Base-by-base conservation (phyloP, 192 early-diverging fungal species). In the Chytriomyces confervae region DNA sequence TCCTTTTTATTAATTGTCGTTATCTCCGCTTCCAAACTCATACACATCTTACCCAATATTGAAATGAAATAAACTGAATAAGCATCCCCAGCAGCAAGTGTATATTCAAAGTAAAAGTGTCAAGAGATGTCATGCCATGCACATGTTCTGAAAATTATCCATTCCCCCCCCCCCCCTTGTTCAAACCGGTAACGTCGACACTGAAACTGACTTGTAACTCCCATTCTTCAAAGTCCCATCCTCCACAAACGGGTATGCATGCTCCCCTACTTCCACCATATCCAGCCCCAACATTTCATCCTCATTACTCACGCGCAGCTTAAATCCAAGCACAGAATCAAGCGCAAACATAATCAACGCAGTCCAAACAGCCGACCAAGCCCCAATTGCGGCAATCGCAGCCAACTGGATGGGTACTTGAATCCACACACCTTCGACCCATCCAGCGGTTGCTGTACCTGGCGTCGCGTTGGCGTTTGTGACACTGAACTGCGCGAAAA, bases 401-500 rank as follows among this genome's bases (percentile, higher is more conserved):
- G 89, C 89, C 7, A 95, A 65, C 79, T 96, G 94, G 70, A 89
- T 88, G 13, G 87, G 87, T 24, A 96, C 73, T 76, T 94, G 94
- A 66, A 87, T 90, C 85, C 87, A 92, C 84, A 94, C 88, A 45
- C 90, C 91, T 69, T 94, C 91, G 18, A 95, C 83, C 91, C 89
- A 91, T n/a, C 94, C 93, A 60, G 93, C 94, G 3, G 81, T 62
- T 20, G 89, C 91, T 36, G 82, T 79, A 45, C 16, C 47, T 7
- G 44, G 44, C 1, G 70, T 57, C 13, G 82, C 83, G 77, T 96
- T 94, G 48, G 96, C 81, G 11, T 50, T 82, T 1, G 92, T 92
- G 82, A 97, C 87, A 66, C 80, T 87, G 50, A 88, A 84, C 76
- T 94, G 86, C 20, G 97, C 96, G 86, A 97, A 98, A 27, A 98